Percentiles rank a stretch among this genome's conserved stretches.
Evolutionary conservation across 805 yeast genomes (phyloP).

Genomic region (Candida boidinii): DNA sequence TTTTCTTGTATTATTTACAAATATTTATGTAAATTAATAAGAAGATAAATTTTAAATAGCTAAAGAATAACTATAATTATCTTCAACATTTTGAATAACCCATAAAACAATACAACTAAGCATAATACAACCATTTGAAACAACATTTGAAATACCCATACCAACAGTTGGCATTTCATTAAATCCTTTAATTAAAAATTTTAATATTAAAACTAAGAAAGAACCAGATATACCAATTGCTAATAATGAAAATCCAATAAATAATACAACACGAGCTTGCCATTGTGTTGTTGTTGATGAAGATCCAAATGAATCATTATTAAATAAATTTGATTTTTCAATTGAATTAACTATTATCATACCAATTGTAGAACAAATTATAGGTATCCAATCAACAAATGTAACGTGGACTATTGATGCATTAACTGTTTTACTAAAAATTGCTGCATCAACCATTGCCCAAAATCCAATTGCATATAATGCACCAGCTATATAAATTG

Average conservation of each 20-base stretch:
- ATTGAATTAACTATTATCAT: conserved; percentile 75
- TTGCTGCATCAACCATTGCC: conserved; percentile 81
- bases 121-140: conserved; percentile 72
- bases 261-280: conserved; percentile 88
- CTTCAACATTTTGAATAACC: conserved; percentile 94
- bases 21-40: neutral
- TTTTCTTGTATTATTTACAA: neutral
- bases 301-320: conserved; percentile 25
- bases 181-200: conserved; percentile 72
- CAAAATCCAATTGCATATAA: conserved; percentile 83
- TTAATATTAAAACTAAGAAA: conserved; percentile 76
- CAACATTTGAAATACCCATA: conserved; percentile 88
- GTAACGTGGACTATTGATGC: conserved; percentile 83
- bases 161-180: conserved; percentile 77
- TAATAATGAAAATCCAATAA: conserved; percentile 83
- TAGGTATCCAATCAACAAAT: conserved; percentile 94
- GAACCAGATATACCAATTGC: conserved; percentile 95
- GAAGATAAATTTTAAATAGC: conserved; percentile 29
- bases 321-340: conserved; percentile 54
- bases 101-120: conserved; percentile 83
- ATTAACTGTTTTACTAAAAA: conserved; percentile 76
- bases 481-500: conserved; percentile 72
- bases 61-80: conserved; percentile 88
- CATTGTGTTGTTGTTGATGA: conserved; percentile 55
- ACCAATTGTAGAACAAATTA: conserved; percentile 80